Base-by-base conservation (phyloP, 2,329 filamentous ascomycete genomes). In the Zarea fungicola region DNA sequence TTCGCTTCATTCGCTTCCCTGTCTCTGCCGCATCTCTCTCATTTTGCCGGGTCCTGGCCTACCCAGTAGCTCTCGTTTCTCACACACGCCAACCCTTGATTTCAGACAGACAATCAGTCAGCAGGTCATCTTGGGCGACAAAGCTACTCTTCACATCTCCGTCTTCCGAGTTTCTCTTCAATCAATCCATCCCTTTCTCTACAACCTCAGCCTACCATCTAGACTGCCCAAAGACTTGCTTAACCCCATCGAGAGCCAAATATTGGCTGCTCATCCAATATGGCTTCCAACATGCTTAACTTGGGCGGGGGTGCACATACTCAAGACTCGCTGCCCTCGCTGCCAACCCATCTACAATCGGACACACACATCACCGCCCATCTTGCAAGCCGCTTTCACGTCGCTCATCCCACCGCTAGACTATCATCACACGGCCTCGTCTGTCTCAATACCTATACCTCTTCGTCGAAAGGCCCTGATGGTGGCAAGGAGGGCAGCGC, bases 371-470 rank as follows among this genome's bases (percentile, higher is more conserved):
- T 92, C 57, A 93, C 87, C 4, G 85, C 85, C 45, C 88, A 92
- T 66, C 79, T 93, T 54, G 89, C 87, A 58, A 89, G 81, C 66
- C 89, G 92, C 47, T 99, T 96, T 68, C 93, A 99, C 71, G 87
- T 95, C 46, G 87, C 88, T 47, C 74, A 93, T 51, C 90, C 93
- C 9, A 95, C 91, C 1, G 89, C 93, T 46, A 82, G 83, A 42
- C 81, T 99, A 16, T 96, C 91, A 1, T 95, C 90, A 1, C 91
- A 97, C 64, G 93, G 86, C 42, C 78, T 97, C 58, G 85, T 99
- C 62, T 87, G 88, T 45, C 75, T 99, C 55, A 99, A 99, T 73
- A 99, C 91, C 18, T 97, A 95, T 66, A 92, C 89, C 10, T 88
- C 89, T 10, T 92, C 92, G 1, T 79, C 85, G 48, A 91, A 90